These are phyloP conservation scores for Helianthus tuberosus DNA, from an alignment of 129 eudicot species.

Conservation along the genomic window DNA sequence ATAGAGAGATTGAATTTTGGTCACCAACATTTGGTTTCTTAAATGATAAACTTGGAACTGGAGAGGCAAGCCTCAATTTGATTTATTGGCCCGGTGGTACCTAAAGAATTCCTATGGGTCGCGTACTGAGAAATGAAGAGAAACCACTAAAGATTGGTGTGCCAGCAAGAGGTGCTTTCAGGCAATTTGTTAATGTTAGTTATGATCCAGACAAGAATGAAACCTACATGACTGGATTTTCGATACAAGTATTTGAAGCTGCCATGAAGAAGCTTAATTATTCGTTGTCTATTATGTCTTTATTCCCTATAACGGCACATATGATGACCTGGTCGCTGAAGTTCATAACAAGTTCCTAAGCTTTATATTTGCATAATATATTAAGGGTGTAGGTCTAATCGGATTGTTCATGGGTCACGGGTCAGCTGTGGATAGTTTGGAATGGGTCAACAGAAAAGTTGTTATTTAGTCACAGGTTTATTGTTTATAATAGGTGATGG, in stretches of 20 bases:
- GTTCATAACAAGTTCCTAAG: too few relatives aligned
- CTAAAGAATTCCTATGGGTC: constrained; percentile 33
- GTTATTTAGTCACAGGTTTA: too few relatives aligned
- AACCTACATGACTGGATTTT: constrained; percentile 50
- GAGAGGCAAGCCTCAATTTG: constrained; percentile 29
- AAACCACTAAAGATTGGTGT: constrained; percentile 53
- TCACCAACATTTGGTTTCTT: constrained; percentile 53
- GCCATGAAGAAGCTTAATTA: constrained; percentile 43
- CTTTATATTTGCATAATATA: too few relatives aligned
- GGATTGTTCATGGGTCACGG: too few relatives aligned
- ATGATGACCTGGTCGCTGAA: too few relatives aligned
- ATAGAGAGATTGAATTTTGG: constrained; percentile 54
- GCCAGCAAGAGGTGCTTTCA: constrained; percentile 58
- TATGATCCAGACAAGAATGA: constrained; percentile 34
- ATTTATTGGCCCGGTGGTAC: constrained; percentile 77
- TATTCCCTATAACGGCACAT: constrained; percentile 55
- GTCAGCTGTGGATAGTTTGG: too few relatives aligned
- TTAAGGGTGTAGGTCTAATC: too few relatives aligned
- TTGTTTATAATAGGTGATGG: too few relatives aligned
- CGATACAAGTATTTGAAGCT: constrained; percentile 61
- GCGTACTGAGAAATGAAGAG: constrained; percentile 31
- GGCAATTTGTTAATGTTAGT: constrained; percentile 64
- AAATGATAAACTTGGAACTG: constrained; percentile 10
- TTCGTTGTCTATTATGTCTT: constrained; percentile 46
- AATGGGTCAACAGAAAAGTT: too few relatives aligned